Percentiles rank a stretch among this genome's conserved stretches.
Evolutionary conservation across 192 early-diverging fungal species (phyloP).

Genomic region (Backusella sp.): DNA sequence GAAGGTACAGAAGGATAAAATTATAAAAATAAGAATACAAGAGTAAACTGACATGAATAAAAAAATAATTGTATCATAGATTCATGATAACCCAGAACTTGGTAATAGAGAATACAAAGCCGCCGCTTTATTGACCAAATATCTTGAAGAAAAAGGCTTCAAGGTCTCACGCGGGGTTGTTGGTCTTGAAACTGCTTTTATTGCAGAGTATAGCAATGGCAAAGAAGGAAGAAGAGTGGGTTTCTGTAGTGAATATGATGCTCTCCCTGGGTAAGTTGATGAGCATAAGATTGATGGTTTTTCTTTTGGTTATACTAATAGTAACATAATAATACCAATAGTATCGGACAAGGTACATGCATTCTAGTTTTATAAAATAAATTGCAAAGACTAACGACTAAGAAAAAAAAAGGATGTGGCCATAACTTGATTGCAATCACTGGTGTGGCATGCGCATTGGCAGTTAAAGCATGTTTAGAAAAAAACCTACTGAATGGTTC

Average conservation of each 20-base stretch:
- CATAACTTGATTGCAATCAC: slow-evolving; percentile 73
- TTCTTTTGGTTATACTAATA: background rate
- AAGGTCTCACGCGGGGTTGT: slow-evolving; percentile 53
- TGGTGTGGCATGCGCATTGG: slow-evolving; percentile 58
- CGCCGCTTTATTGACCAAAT: slow-evolving; percentile 59
- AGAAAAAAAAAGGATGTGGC: slow-evolving; percentile 39
- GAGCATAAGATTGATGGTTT: background rate
- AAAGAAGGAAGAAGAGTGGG: slow-evolving; percentile 46
- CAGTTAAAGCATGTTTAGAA: slow-evolving; percentile 41
- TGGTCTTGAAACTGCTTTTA: slow-evolving; percentile 73
- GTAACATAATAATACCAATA: slow-evolving; percentile 4
- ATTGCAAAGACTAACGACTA: background rate
- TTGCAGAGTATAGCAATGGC: slow-evolving; percentile 60
- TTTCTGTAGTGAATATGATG: slow-evolving; percentile 64
- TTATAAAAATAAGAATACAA: background rate
- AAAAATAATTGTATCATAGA: slow-evolving; percentile 27
- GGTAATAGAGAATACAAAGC: slow-evolving; percentile 57
- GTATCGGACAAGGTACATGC: slow-evolving; percentile 47
- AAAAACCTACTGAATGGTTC: slow-evolving; percentile 41
- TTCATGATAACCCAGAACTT: slow-evolving; percentile 62
- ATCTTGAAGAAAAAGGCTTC: slow-evolving; percentile 65
- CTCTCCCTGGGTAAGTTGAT: slow-evolving; percentile 56
- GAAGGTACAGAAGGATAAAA: slow-evolving; percentile 28
- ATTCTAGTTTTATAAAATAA: background rate
- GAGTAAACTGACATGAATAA: background rate